Evolutionary conservation across 805 yeast genomes (phyloP), one percentile per base, ranked within the genome.

Genomic region (Starmerella bombicola): DNA sequence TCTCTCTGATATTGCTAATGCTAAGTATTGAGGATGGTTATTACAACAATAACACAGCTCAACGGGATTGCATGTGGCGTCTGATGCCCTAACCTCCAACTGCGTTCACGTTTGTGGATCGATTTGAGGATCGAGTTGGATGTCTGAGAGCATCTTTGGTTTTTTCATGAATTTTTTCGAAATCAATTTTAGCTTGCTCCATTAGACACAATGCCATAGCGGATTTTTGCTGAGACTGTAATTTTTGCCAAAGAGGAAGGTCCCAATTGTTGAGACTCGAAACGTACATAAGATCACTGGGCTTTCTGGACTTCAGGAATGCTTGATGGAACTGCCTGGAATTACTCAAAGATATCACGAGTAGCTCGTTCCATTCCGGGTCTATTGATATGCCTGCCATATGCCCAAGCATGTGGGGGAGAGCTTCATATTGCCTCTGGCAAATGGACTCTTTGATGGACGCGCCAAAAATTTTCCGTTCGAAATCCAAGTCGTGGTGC

Each of bases 321-420:
- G 51, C 51, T 12, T 28, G 36, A n/a, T 32, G 15, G 36, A 42
- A 47, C 28, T 40, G 37, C 10, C 34, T 30, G 2, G 45, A 16
- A 17, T 46, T 46, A 29, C 38, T 26, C n/a, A 47, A 33, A 3
- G 41, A 17, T 5, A 47, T 29, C 10, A 22, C 24, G 23, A 28
- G 32, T 2, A 47, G 32, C n/a, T 22, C 12, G 10, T 5, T 16
- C 43, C 45, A 44, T 17, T 17, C 5, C 3, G 18, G 3, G 2
- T 22, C 42, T 13, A 22, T 24, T 3, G 32, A 13, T 2, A 32
- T 19, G 4, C 21, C 20, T 9, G 30, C 15, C 10, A 47, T 10
- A 15, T 36, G 45, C 2, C 33, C 37, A 8, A 47, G 40, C 17
- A 42, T 16, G 15, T 34, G 45, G 18, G 29, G 40, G 6, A 46